A percentile compares a stretch with the other conserved stretches of the same genome.
Evolutionary conservation across 305 asterid genomes (phyloP).

Genomic region (Fraxinus paxiana): DNA sequence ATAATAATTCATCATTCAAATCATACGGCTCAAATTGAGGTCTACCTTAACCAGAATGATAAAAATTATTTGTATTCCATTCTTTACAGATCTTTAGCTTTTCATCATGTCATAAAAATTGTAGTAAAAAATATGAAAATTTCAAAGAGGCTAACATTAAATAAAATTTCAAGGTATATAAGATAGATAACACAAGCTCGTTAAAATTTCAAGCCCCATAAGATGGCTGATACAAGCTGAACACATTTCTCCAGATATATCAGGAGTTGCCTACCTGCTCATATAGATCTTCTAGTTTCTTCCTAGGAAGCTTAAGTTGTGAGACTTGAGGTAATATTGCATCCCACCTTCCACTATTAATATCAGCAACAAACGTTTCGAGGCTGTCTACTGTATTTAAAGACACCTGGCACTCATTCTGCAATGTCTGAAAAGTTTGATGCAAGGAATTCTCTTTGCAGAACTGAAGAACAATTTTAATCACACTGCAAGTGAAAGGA

Average conservation of each 20-base stretch:
- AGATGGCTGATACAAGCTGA: not conserved
- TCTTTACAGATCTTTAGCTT: conserved; percentile 6
- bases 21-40: not conserved
- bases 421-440: conserved; percentile 80
- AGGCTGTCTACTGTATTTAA: conserved; percentile 92
- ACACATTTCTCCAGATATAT: not conserved
- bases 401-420: conserved; percentile 95
- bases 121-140: not conserved
- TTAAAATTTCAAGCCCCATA: not conserved
- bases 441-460: conserved; percentile 97
- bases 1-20: not conserved
- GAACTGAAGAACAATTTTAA: conserved; percentile 93
- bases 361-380: conserved; percentile 85
- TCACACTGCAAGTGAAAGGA: conserved; percentile 56
- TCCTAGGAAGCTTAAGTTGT: conserved; percentile 89
- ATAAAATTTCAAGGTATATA: not conserved
- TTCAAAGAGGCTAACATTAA: not conserved
- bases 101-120: not conserved
- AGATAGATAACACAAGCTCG: not conserved
- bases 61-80: conserved; percentile 1
- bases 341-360: conserved; percentile 98
- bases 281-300: conserved; percentile 85
- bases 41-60: conserved; percentile 6
- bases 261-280: conserved; percentile 63
- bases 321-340: conserved; percentile 94